Base-by-base conservation (phyloP, 257 asterid species). In the Ilex aquifolium region DNA sequence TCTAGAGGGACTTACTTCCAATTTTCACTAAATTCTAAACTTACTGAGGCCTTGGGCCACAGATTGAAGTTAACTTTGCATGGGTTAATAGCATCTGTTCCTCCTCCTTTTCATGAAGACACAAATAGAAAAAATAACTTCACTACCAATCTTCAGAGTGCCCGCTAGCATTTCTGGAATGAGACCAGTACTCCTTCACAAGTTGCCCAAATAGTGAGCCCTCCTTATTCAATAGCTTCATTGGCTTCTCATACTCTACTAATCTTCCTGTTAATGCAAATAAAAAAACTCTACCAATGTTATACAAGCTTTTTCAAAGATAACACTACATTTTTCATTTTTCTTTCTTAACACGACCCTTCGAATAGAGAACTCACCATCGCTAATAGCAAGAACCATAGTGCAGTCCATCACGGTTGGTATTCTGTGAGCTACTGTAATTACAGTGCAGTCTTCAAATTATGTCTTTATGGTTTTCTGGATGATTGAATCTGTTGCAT, bases 321-420 rank as follows among this genome's bases (percentile, higher is more conserved):
- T 36, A 36, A 4, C 42, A 0, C 42, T 0, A 36, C 5, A 36
- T 36, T 36, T 36, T 36, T 36, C 8, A 36, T 36, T 36, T 36
- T 36, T 36, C 3, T 17, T 21, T 15, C 5, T 6, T 14, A 53
- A 6, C 10, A 14, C 30, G 3, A 3, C 4, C 29, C 1, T 46
- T 11, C 2, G 13, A 6, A 53, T 40, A 66, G 14, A 10, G 21
- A 13, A 44, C 73, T 77, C 8, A 72, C 76, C 82, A 62, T 76
- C 77, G n/a, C 68, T 73, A 4, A 77, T 36, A 52, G 76, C 73
- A 67, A 77, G 75, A 16, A 77, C 76, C 76, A 62, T 73, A 2
- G 72, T 73, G 67, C 76, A 68, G 27, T 77, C 73, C 76, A 77
- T 72, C 2, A 77, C 82, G 13, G 78, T 77, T 32, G 82, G 82